phyloP scores from a whole-genome alignment of 1,284 basidiomycete species.

The Coniferiporia weirii region DNA sequence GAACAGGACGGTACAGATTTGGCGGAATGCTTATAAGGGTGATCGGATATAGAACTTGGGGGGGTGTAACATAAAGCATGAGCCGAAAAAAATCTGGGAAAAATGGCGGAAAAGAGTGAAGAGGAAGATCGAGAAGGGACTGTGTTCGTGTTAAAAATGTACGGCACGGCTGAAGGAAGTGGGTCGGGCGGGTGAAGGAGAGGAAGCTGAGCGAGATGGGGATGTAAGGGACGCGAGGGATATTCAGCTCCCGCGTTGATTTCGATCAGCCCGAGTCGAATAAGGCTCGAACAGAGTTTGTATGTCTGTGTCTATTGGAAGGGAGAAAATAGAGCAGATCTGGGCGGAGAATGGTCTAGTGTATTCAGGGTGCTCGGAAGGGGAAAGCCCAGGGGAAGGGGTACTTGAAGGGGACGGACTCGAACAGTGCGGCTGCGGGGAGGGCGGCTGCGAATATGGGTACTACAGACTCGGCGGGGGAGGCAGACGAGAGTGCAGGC shows the following conservation, averaged over 20 bases:
- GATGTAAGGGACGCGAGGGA: neutral
- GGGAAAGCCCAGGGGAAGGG: neutral
- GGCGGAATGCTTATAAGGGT: constrained; percentile 8
- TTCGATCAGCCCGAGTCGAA: constrained; percentile 10
- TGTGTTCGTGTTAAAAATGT: constrained; percentile 2
- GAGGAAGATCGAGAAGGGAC: neutral
- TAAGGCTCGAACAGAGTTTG: neutral
- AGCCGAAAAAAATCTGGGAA: neutral
- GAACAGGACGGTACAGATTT: neutral
- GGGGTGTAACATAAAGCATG: neutral
- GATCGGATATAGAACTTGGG: constrained; percentile 5
- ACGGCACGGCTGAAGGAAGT: neutral
- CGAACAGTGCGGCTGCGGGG: neutral
- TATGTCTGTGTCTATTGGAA: neutral
- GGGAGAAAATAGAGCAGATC: neutral
- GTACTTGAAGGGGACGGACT: too few species aligned
- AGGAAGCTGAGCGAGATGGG: neutral
- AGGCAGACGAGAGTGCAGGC: neutral
- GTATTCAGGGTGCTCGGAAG: neutral
- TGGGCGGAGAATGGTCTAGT: neutral
- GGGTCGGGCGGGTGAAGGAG: constrained; percentile 1
- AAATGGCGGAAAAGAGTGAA: neutral
- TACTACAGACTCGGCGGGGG: neutral
- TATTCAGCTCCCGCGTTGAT: constrained; percentile 10
- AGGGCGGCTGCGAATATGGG: neutral